A percentile compares a stretch with the other conserved stretches of the same genome.
These are phyloP conservation scores for Nepenthes alata DNA, from an alignment of 179 eudicot genomes.

Conservation along the genomic window DNA sequence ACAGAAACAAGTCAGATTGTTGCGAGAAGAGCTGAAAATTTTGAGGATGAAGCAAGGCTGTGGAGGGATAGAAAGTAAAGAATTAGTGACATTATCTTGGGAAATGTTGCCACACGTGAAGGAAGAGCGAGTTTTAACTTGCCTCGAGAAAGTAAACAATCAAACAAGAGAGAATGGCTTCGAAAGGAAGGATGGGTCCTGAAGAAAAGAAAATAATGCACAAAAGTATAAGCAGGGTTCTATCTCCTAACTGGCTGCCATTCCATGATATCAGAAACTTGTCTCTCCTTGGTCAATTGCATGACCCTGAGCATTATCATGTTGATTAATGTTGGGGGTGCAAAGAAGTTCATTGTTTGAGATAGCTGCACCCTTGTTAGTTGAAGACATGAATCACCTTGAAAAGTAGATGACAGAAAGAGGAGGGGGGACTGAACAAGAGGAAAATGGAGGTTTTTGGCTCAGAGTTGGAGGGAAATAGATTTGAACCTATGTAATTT, in stretches of 20 bases:
- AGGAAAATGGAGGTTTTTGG: too few relatives aligned
- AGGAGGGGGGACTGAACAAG: too few relatives aligned
- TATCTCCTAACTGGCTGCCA: constrained; percentile 31
- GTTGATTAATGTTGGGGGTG: too few relatives aligned
- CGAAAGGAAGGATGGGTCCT: constrained; percentile 9
- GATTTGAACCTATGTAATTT: too few relatives aligned
- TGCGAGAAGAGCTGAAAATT: constrained; percentile 35
- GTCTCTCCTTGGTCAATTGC: constrained; percentile 28
- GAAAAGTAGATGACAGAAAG: too few relatives aligned
- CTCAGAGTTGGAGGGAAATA: too few relatives aligned
- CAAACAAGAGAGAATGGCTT: constrained; percentile 13
- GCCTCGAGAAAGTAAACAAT: constrained; percentile 34
- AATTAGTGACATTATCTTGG: constrained; percentile 27
- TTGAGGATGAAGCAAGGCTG: constrained; percentile 14
- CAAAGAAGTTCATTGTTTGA: too few relatives aligned
- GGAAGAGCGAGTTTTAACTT: constrained; percentile 45
- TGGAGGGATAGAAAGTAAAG: constrained; percentile 11
- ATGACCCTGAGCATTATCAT: background rate
- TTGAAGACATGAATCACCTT: too few relatives aligned
- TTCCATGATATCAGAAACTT: constrained; percentile 57
- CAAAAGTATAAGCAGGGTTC: constrained; percentile 8
- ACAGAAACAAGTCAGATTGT: constrained; percentile 30
- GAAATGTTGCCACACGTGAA: constrained; percentile 41
- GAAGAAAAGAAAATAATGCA: constrained; percentile 24
- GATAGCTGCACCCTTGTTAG: too few relatives aligned